These are phyloP conservation scores for Vigna unguiculata DNA, from an alignment of 306 rosid species.

Conservation along the genomic window DNA sequence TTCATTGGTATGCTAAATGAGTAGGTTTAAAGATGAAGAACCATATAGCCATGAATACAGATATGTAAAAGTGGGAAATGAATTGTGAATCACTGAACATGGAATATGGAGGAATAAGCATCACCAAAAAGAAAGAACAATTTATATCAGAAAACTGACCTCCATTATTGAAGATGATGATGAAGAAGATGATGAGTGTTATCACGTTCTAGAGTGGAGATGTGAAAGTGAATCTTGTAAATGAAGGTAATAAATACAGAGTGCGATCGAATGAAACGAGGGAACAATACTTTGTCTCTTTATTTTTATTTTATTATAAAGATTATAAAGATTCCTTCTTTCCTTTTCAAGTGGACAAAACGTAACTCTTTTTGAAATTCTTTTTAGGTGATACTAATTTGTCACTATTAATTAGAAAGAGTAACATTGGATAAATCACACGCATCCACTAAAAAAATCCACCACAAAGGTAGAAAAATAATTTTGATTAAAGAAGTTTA, in stretches of 20 bases:
- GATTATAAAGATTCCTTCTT: neutral
- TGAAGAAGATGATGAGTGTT: slow-evolving; percentile 8
- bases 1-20: neutral
- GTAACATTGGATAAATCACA: neutral
- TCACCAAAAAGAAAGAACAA: neutral
- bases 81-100: neutral
- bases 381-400: neutral
- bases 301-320: neutral
- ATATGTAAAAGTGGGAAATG: neutral
- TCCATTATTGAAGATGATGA: slow-evolving; percentile 32
- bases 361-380: neutral
- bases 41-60: neutral
- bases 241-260: slow-evolving; percentile 16
- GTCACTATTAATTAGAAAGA: neutral
- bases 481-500: neutral
- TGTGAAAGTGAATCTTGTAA: slow-evolving; percentile 44
- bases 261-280: no score
- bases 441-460: neutral
- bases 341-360: slow-evolving; percentile 9
- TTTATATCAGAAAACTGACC: slow-evolving; percentile 14
- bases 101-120: neutral
- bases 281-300: neutral
- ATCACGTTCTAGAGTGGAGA: slow-evolving; percentile 10
- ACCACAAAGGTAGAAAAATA: neutral
- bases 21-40: neutral